phyloP scores from a whole-genome alignment of 75 land plant species.

The Sequoia sempervirens region DNA sequence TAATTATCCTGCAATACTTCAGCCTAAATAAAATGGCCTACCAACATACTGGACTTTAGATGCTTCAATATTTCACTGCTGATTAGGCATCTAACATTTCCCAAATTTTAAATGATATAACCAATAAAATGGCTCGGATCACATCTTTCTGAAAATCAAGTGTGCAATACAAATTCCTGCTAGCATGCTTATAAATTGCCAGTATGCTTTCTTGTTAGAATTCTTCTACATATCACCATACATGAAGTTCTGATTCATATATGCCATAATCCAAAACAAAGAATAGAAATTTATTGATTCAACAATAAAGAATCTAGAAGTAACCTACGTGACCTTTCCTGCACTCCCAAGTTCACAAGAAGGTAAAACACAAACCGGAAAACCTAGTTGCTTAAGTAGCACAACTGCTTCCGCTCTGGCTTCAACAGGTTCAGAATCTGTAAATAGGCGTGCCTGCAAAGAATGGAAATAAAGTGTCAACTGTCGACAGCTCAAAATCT shows the following conservation, averaged over 20 bases:
- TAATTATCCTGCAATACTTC: not conserved
- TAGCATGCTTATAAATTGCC: not conserved
- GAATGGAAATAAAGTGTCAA: not conserved
- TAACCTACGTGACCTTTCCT: not conserved
- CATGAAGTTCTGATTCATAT: not conserved
- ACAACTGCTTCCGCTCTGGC: constrained; percentile 90
- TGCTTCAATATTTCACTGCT: not conserved
- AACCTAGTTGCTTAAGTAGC: constrained; percentile 80
- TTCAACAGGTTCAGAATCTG: constrained; percentile 65
- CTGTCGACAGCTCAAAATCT: not conserved
- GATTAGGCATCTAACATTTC: not conserved
- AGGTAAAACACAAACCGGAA: constrained; percentile 57
- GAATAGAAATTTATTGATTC: not conserved
- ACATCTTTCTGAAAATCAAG: not conserved
- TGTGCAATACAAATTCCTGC: not conserved
- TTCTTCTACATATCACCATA: constrained; percentile 4
- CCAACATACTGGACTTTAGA: not conserved
- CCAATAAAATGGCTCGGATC: not conserved
- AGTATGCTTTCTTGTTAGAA: not conserved
- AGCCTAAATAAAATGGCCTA: not conserved
- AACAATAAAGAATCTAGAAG: not conserved
- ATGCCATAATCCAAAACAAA: not conserved
- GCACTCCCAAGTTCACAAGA: not conserved
- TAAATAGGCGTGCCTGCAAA: constrained; percentile 68
- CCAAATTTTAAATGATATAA: not conserved